A percentile compares a stretch with the other conserved stretches of the same genome.
Evolutionary conservation across 371 early-diverging fungal genomes (phyloP).

Genomic region (Coemansia sp.): DNA sequence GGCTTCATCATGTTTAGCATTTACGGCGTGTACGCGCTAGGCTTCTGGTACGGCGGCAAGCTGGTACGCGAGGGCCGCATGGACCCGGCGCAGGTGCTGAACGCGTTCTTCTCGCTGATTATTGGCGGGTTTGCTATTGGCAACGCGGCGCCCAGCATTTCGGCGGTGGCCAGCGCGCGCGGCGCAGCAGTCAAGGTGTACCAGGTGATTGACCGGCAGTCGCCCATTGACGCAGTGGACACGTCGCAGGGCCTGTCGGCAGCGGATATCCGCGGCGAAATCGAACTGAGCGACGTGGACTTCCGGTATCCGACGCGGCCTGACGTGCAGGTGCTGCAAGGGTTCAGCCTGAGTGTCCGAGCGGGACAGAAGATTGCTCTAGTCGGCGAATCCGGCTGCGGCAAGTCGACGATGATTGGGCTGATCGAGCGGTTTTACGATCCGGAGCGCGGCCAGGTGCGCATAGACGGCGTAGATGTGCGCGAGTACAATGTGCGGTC

Average conservation of each 20-base stretch:
- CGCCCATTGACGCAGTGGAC: slow-evolving; percentile 56
- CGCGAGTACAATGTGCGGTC: slow-evolving; percentile 70
- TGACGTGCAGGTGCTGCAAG: slow-evolving; percentile 66
- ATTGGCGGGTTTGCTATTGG: slow-evolving; percentile 61
- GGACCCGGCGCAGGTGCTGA: slow-evolving; percentile 56
- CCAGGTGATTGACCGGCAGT: slow-evolving; percentile 71
- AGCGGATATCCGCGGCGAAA: slow-evolving; percentile 45
- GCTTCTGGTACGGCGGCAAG: slow-evolving; percentile 77
- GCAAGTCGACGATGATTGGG: slow-evolving; percentile 87
- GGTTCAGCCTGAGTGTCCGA: slow-evolving; percentile 59
- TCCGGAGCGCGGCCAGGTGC: slow-evolving; percentile 60
- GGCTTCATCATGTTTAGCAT: slow-evolving; percentile 65
- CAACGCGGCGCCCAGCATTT: slow-evolving; percentile 61
- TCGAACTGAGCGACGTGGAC: slow-evolving; percentile 68
- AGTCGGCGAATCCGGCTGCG: slow-evolving; percentile 86
- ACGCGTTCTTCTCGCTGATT: slow-evolving; percentile 71
- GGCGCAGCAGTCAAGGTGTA: slow-evolving; percentile 72
- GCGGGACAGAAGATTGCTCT: slow-evolving; percentile 80
- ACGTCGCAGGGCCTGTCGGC: slow-evolving; percentile 56
- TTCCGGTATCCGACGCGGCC: slow-evolving; percentile 78
- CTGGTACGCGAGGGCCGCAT: slow-evolving; percentile 56
- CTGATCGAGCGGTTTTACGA: slow-evolving; percentile 92
- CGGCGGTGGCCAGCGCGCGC: slow-evolving; percentile 61
- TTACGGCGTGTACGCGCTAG: slow-evolving; percentile 67
- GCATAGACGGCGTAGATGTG: slow-evolving; percentile 70